phyloP scores from a whole-genome alignment of 2,329 filamentous ascomycete genomes.

The Claviceps monticola region DNA sequence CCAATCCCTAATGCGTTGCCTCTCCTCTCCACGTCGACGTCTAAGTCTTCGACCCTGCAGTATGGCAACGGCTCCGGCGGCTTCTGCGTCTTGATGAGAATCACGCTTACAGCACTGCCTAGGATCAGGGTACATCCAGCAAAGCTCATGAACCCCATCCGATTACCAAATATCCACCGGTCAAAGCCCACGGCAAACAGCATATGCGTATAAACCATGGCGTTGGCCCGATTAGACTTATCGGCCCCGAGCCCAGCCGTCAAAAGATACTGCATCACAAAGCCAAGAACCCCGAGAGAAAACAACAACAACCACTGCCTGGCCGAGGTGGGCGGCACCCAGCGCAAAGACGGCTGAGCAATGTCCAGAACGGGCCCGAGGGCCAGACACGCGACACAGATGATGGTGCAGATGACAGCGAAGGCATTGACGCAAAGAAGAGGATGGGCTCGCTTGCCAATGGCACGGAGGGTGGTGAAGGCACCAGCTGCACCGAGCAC shows the following conservation, averaged over 20 bases:
- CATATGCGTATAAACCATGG: conserved; percentile 46
- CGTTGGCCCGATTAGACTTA: conserved; percentile 44
- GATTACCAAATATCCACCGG: conserved; percentile 36
- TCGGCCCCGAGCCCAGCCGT: conserved; percentile 64
- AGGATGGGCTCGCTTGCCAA: conserved; percentile 66
- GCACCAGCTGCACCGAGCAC: conserved; percentile 64
- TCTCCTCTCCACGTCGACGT: conserved; percentile 17
- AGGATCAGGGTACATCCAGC: conserved; percentile 38
- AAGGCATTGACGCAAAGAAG: conserved; percentile 85
- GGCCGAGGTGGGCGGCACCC: conserved; percentile 25
- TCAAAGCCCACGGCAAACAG: conserved; percentile 41
- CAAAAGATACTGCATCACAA: conserved; percentile 75
- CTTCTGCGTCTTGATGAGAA: conserved; percentile 26
- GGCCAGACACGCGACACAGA: conserved; percentile 48
- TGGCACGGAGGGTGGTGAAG: conserved; percentile 63
- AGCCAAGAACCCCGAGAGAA: conserved; percentile 59
- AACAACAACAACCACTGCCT: conserved; percentile 54
- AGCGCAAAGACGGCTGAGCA: conserved; percentile 30
- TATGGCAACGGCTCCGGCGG: conserved; percentile 17
- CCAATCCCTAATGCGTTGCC: conserved; percentile 15
- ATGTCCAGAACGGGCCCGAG: conserved; percentile 31
- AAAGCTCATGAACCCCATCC: conserved; percentile 35
- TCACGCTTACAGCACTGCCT: conserved; percentile 37
- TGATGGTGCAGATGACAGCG: conserved; percentile 52
- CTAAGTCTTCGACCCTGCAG: conserved; percentile 14